These are phyloP conservation scores for Neolentinus lepideus DNA, from an alignment of 1,284 basidiomycete genomes.

Conservation along the genomic window DNA sequence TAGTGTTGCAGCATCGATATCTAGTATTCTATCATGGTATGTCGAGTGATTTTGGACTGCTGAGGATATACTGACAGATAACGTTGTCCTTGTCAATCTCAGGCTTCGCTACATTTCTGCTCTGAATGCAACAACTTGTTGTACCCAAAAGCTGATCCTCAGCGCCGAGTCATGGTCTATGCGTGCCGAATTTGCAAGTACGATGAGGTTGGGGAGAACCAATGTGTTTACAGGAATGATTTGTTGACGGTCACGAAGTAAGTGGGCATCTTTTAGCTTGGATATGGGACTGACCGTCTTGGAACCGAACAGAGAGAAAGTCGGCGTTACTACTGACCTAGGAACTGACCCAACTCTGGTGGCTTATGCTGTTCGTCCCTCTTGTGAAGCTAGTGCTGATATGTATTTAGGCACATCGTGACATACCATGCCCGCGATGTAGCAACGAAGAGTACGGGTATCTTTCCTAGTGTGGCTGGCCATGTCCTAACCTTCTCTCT, in stretches of 20 bases:
- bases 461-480: slow-evolving; percentile 1
- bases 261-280: slow-evolving; percentile 26
- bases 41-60: no score
- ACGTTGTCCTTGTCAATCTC: background rate
- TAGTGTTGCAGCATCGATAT: no score
- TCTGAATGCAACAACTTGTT: slow-evolving; percentile 93
- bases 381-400: no score
- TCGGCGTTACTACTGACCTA: slow-evolving; percentile 87
- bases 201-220: slow-evolving; percentile 81
- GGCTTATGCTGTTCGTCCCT: no score
- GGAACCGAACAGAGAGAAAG: slow-evolving; percentile 64
- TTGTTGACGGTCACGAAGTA: slow-evolving; percentile 91
- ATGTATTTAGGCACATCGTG: slow-evolving; percentile 64
- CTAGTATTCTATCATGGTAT: no score
- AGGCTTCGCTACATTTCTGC: slow-evolving; percentile 83
- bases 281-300: slow-evolving; percentile 5
- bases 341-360: slow-evolving; percentile 90
- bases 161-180: slow-evolving; percentile 84
- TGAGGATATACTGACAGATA: no score
- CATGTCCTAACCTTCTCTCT: slow-evolving; percentile 6
- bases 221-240: slow-evolving; percentile 92
- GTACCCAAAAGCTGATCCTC: slow-evolving; percentile 87
- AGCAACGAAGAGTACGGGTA: slow-evolving; percentile 65
- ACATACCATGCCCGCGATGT: slow-evolving; percentile 65
- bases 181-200: slow-evolving; percentile 91